These are phyloP conservation scores for Cladosporium sp. DNA, from an alignment of 2,329 filamentous ascomycete species.

Conservation along the genomic window DNA sequence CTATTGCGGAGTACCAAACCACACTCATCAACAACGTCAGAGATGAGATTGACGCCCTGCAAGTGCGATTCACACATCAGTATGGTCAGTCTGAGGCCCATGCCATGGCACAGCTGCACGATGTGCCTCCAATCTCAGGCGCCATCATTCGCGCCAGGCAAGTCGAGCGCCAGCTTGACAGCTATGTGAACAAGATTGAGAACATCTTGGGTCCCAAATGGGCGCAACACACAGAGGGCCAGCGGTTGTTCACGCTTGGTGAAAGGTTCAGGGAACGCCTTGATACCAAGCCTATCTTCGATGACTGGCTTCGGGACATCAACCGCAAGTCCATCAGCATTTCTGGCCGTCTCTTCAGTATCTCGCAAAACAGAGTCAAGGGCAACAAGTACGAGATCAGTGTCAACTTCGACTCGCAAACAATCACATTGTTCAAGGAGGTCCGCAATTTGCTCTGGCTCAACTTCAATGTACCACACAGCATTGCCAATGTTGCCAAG, in stretches of 20 bases:
- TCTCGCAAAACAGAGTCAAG: constrained; percentile 82
- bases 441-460: constrained; percentile 95
- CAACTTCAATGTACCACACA: constrained; percentile 89
- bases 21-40: constrained; percentile 98
- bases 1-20: constrained; percentile 96
- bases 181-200: constrained; percentile 99
- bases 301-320: constrained; percentile 92
- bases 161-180: constrained; percentile 92
- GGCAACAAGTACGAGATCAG: constrained; percentile 84
- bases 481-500: constrained; percentile 93
- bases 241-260: constrained; percentile 89
- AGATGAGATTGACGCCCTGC: constrained; percentile 86
- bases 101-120: constrained; percentile 95
- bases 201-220: constrained; percentile 94
- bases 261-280: constrained; percentile 95
- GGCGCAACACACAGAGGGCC: constrained; percentile 90
- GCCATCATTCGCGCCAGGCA: constrained; percentile 97
- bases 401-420: constrained; percentile 96
- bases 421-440: constrained; percentile 98
- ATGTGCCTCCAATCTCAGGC: constrained; percentile 91
- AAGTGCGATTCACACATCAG: constrained; percentile 97
- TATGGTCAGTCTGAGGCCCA: constrained; percentile 98
- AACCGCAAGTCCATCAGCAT: constrained; percentile 87
- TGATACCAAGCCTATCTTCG: constrained; percentile 88
- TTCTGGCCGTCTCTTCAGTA: constrained; percentile 85